Percentiles rank a stretch among this genome's conserved stretches.
phyloP scores from a whole-genome alignment of 192 early-diverging fungal genomes.

The Coemansia sp. region DNA sequence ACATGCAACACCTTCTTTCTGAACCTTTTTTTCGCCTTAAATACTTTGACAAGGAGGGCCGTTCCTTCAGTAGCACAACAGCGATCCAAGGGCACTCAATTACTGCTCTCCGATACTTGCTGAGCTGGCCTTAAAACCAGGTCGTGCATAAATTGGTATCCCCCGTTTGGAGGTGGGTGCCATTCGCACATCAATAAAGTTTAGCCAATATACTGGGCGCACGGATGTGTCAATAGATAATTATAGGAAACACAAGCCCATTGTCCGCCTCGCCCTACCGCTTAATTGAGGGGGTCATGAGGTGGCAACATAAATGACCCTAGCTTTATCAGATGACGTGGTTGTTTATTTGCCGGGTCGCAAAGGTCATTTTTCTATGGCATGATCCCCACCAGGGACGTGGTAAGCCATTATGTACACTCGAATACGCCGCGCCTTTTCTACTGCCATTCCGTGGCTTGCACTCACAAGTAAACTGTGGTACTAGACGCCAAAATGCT shows the following conservation, averaged over 20 bases:
- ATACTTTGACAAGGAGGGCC: not conserved
- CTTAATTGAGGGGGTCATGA: conserved; percentile 4
- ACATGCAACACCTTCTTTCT: not conserved
- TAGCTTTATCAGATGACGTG: conserved; percentile 2
- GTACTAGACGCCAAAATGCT: not conserved
- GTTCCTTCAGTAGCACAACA: not conserved
- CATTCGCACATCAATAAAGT: not conserved
- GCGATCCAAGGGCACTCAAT: not conserved
- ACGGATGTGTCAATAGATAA: not conserved
- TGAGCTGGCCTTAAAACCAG: not conserved
- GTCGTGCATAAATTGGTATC: not conserved
- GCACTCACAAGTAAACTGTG: conserved; percentile 1
- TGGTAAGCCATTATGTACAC: conserved; percentile 3
- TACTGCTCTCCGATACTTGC: not conserved
- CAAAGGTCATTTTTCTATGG: not conserved
- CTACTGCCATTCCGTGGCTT: not conserved
- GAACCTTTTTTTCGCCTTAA: not conserved
- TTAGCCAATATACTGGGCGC: conserved; percentile 1
- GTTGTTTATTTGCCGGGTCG: not conserved
- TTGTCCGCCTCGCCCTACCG: not conserved
- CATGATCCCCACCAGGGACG: not conserved
- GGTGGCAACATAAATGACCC: not conserved
- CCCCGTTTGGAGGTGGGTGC: not conserved
- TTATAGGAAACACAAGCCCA: not conserved
- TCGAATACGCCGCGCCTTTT: not conserved